Base-by-base conservation (phyloP, 257 asterid species). In the Salvia splendens region DNA sequence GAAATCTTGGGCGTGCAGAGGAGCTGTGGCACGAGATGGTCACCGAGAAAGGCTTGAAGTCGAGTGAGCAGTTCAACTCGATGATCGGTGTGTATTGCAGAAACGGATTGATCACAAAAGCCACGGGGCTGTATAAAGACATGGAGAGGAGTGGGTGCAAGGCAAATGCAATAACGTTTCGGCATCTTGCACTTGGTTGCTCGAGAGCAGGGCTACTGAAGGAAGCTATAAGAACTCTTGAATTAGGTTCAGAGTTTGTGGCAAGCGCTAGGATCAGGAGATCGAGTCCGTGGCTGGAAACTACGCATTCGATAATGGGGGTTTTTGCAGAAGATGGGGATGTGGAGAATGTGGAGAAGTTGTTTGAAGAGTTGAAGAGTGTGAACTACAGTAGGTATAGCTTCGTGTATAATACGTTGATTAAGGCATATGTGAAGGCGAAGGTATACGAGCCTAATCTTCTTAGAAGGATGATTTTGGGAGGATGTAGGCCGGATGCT, bases 161-260 rank as follows among this genome's bases (percentile, higher is more conserved):
- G 72, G 89, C 96, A 28, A 90, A 93, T 81, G 86, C 92, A 47
- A 88, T 88, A 17, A 90, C 97, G 6, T 79, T 80, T 62, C 67
- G 97, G 64, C 95, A 85, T 80, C 96, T 93, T 24, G 89, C 95
- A 12, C 85, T 88, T 8, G 95, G 99, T 56, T 88, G 97, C 77
- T 65, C 84, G 78, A 90, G 77, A 77, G 91, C 97, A 8, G 95
- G 97, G 54, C 64, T 93, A 16, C 55, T 73, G 65, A 83, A 79
- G 50, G 96, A 90, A 85, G 88, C 81, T 33, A 45, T 76, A 7
- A 80, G 75, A 74, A 91, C 98, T 45, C 85, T 91, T 51, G 87
- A 85, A 43, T 42, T 89, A 45, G 94, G 94, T 41, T 62, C 64
- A 62, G 82, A 71, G 17, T 76, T 68, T 62, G 20, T 62, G 28